Conservation (phyloP, 768 basidiomycete species). For the Mycena rosella region DNA sequence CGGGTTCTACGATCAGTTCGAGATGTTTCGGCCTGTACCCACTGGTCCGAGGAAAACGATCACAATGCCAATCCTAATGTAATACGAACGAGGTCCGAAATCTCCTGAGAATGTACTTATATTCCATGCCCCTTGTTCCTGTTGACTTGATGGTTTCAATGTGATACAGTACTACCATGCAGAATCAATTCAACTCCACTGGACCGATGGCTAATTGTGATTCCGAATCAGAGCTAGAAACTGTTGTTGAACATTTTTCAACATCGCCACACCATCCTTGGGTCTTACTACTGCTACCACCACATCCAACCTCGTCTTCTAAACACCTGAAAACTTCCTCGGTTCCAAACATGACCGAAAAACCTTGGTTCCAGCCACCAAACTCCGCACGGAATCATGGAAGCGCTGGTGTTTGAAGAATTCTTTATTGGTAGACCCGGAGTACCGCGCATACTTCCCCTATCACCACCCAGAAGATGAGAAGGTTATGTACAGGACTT, state of each 20-base stretch:
- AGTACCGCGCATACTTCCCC: neutral
- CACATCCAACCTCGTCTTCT: neutral
- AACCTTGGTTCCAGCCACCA: neutral
- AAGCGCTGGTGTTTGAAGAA: neutral
- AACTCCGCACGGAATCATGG: neutral
- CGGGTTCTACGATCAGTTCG: constrained; percentile 3
- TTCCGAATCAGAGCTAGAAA: neutral
- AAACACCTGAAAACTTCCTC: neutral
- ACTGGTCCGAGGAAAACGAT: neutral
- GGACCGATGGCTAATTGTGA: neutral
- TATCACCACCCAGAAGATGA: neutral
- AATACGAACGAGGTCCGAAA: neutral
- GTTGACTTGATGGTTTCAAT: too few relatives aligned
- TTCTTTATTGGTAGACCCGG: neutral
- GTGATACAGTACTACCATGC: too few relatives aligned
- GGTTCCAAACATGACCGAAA: neutral
- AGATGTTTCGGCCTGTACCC: neutral
- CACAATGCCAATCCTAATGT: neutral
- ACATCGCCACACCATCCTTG: neutral
- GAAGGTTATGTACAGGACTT: neutral
- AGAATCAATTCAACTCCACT: too few relatives aligned
- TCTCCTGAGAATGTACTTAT: neutral
- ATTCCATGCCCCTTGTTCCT: too few relatives aligned
- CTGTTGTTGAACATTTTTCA: neutral
- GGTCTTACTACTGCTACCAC: neutral